A percentile compares a stretch with the other conserved stretches of the same genome.
phyloP scores from a whole-genome alignment of 768 basidiomycete species.

The Tulasnella sp. region DNA sequence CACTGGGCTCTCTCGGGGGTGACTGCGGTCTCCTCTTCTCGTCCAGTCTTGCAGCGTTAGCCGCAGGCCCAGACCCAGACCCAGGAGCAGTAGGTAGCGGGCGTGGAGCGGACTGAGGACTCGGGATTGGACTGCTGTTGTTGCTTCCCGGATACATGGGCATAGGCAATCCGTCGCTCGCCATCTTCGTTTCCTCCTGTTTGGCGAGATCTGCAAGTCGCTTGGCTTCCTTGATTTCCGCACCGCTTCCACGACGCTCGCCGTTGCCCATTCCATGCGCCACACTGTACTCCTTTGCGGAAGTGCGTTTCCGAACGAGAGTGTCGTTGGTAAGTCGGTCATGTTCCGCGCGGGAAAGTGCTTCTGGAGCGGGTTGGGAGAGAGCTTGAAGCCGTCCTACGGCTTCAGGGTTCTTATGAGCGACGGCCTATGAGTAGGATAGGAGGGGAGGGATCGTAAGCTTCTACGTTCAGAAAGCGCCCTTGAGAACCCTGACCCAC shows the following conservation, averaged over 20 bases:
- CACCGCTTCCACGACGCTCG: conserved; percentile 6
- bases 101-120: conserved; percentile 12
- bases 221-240: conserved; percentile 19
- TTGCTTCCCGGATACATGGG: conserved; percentile 13
- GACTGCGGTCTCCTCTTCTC: conserved; percentile 4
- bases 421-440: conserved; percentile 52
- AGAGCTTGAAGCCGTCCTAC: conserved; percentile 66
- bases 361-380: conserved; percentile 54
- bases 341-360: conserved; percentile 76
- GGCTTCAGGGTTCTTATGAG: conserved; percentile 80
- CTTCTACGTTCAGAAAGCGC: background rate
- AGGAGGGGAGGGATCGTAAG: background rate
- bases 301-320: conserved; percentile 78
- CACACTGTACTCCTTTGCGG: conserved; percentile 45
- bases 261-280: conserved; percentile 29
- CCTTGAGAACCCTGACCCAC: conserved; percentile 40
- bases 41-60: background rate
- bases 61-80: background rate
- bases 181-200: conserved; percentile 14
- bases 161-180: conserved; percentile 23
- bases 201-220: conserved; percentile 16
- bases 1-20: conserved; percentile 13
- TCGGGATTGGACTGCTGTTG: background rate
- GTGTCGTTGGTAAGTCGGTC: conserved; percentile 71
- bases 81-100: conserved; percentile 9